A percentile compares a stretch with the other conserved stretches of the same genome.
Evolutionary conservation across 2,329 filamentous ascomycete species (phyloP).

Genomic region (Botrytis sinoallii): DNA sequence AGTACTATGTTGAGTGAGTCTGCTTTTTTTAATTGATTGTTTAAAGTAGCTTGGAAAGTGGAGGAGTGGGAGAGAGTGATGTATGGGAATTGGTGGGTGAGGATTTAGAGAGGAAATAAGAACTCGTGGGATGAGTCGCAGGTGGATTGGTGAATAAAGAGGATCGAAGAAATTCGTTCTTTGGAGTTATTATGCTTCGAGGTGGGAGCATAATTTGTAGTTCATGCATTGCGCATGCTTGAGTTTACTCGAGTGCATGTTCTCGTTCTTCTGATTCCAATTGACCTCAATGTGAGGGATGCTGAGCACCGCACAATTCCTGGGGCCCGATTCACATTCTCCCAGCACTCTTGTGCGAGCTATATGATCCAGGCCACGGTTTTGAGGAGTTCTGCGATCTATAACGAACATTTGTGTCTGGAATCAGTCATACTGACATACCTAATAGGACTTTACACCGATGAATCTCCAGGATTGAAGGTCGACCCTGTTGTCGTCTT

Average conservation of each 20-base stretch:
- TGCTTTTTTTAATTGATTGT: slow-evolving; percentile 12
- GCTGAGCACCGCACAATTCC: not conserved
- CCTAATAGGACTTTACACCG: slow-evolving; percentile 80
- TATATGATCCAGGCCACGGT: not conserved
- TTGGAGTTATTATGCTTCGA: not conserved
- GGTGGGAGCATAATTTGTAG: not conserved
- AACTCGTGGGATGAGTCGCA: not conserved
- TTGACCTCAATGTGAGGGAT: not conserved
- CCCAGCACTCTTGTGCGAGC: too few relatives aligned
- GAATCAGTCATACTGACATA: slow-evolving; percentile 19
- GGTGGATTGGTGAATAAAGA: not conserved
- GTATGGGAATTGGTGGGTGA: not conserved
- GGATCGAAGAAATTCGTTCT: not conserved
- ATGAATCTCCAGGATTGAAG: slow-evolving; percentile 95
- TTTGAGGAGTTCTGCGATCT: not conserved
- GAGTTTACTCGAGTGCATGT: not conserved
- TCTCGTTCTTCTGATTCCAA: not conserved
- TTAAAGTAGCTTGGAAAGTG: not conserved
- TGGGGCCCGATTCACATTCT: not conserved
- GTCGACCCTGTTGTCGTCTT: slow-evolving; percentile 97
- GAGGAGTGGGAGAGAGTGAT: slow-evolving; percentile 2
- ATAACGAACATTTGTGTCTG: not conserved
- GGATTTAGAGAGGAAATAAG: not conserved
- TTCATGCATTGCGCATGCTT: not conserved
- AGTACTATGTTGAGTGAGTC: slow-evolving; percentile 95